phyloP scores from a whole-genome alignment of 1,284 basidiomycete genomes.

The Hypsizygus ulmarius region DNA sequence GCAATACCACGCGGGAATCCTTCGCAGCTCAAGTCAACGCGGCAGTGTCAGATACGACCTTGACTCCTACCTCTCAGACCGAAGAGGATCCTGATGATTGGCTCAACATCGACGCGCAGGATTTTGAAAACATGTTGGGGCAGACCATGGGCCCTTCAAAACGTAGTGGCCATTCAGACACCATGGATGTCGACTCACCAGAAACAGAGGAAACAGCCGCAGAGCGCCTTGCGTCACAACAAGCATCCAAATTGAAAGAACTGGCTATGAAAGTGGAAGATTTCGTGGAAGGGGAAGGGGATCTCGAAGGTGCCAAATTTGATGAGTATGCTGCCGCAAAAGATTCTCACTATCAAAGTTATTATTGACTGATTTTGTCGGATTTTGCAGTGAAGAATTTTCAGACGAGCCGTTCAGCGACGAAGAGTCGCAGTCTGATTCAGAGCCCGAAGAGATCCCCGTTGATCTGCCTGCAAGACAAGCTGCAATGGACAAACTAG shows the following conservation, averaged over 20 bases:
- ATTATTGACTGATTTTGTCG: constrained; percentile 5
- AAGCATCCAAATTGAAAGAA: constrained; percentile 68
- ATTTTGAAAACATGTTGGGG: constrained; percentile 64
- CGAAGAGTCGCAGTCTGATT: constrained; percentile 35
- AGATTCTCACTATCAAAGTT: constrained; percentile 8
- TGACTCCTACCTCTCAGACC: constrained; percentile 19
- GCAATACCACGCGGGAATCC: constrained; percentile 59
- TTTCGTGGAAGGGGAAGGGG: constrained; percentile 87
- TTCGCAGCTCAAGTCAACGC: constrained; percentile 72
- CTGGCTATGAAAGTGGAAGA: constrained; percentile 82
- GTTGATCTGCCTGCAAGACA: constrained; percentile 41
- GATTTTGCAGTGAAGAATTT: constrained; percentile 48
- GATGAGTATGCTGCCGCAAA: constrained; percentile 69
- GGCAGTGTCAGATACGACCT: constrained; percentile 47
- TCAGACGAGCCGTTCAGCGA: constrained; percentile 57
- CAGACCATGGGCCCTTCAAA: constrained; percentile 34
- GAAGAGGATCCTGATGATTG: constrained; percentile 72
- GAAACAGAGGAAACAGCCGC: constrained; percentile 38
- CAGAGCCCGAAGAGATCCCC: constrained; percentile 19
- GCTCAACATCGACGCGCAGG: constrained; percentile 63
- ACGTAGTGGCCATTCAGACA: constrained; percentile 23
- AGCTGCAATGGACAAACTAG: constrained; percentile 68
- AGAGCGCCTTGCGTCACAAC: constrained; percentile 52
- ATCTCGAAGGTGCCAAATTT: constrained; percentile 83
- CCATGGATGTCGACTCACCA: constrained; percentile 47